Evolutionary conservation across 805 yeast species (phyloP), one percentile per base, ranked within the genome.

Genomic region (Kazachstania bromeliacearum): DNA sequence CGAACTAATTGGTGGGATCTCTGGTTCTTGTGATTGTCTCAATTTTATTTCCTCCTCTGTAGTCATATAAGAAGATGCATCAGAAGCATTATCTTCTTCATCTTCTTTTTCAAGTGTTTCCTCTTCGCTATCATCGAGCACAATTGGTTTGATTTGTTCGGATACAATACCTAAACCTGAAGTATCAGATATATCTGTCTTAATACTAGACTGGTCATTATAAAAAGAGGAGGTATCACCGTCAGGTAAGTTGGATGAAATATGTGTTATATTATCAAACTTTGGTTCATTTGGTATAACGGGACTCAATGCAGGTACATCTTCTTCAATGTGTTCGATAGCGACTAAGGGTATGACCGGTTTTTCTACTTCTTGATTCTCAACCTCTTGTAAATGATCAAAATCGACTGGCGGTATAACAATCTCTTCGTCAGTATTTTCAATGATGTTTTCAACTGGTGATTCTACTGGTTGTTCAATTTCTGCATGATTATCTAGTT

Each of bases 1-100:
- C 23, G 33, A 33, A 22, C 28, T 33, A 30, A 36, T 36, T 10
- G 37, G 19, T 8, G 31, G 34, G 12, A 33, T 31, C 21, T 31
- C 29, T 19, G 36, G 27, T 22, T 39, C 39, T 15, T 21, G 33
- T 2, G 34, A 31, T 12, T 20, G 16, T 13, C 20, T 33, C 20
- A 33, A 13, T 16, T 29, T n/a, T 4, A 25, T 18, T 7, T 35
- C 35, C 7, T 39, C 42, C 24, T 23, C 31, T 5, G 35, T 34
- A 17, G 35, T 21, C 27, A 26, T 22, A 28, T 37, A 37, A 7
- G 33, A 28, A 7, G 37, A 33, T 5, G 21, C 28, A 22, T 22
- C 33, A 4, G 40, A 30, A 6, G 16, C 16, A 10, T 10, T 27
- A 14, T 27, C 12, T 7, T n/a, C 16, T 10, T n/a, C 16, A 27